Evolutionary conservation across 2,329 filamentous ascomycete species (phyloP), one percentile per base, ranked within the genome.

Genomic region (Akanthomyces lecanii): DNA sequence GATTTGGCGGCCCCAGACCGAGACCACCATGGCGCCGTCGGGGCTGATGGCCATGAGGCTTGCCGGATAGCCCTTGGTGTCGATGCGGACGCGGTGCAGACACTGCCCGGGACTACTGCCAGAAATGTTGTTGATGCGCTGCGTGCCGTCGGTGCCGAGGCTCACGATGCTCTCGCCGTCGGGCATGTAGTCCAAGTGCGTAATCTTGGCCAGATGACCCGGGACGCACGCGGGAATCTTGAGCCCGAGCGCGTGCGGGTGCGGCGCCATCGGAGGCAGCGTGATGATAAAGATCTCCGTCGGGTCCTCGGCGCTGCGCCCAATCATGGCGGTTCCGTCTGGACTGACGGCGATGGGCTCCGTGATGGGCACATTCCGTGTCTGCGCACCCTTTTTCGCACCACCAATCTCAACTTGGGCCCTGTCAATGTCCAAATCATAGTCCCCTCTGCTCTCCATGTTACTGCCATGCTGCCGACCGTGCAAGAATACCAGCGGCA

Each of bases 1-100:
- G 61, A 72, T 69, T 7, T 68, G 67, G 25, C 66, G 36, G 30
- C 68, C 67, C 70, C 70, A 72, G 21, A 71, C 66, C 25, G 66
- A 68, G 28, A 67, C 67, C 11, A 71, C 65, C 14, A 67, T n/a
- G n/a, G 44, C 48, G 44, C 68, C 70, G 57, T 69, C 68, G 7
- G 47, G 52, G 23, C 68, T 66, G 11, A 70, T 65, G 33, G 57
- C 62, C 21, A 60, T 2, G 21, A 51, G 57, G n/a, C 30, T 51
- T 2, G 38, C 33, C 33, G 30, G 11, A 8, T 51, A 51, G 18
- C 50, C 50, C 8, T 23, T 11, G 3, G 51, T 25, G 50, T 62
- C 60, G 50, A 62, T 16, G 36, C 51, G 48, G 8, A 55, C 25
- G 23, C 47, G 36, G 42, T 47, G 12, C 5, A 62, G 38, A 10